These are phyloP conservation scores for Trametes maxima DNA, from an alignment of 768 basidiomycete species.

Conservation along the genomic window DNA sequence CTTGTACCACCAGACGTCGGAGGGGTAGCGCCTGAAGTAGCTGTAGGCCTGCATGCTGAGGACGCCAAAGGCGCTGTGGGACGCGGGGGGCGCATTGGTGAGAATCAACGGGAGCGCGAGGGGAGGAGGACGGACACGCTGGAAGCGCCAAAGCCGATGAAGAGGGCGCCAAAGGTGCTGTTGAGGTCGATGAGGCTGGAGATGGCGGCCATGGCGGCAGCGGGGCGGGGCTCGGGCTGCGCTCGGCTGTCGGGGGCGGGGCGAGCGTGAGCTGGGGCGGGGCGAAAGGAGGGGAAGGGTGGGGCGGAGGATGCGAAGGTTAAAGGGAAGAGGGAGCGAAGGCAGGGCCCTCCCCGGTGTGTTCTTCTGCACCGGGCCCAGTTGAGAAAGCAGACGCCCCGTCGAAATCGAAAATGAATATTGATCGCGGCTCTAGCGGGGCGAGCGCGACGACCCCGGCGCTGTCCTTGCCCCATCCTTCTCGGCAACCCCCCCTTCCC, in stretches of 20 bases:
- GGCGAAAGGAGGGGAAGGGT: background rate
- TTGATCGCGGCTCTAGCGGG: no score
- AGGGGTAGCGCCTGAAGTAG: slow-evolving; percentile 58
- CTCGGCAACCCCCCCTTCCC: slow-evolving; percentile 7
- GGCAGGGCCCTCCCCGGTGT: background rate
- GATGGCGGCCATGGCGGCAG: slow-evolving; percentile 13
- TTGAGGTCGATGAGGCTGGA: slow-evolving; percentile 18
- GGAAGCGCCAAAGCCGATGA: slow-evolving; percentile 60
- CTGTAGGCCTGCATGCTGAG: slow-evolving; percentile 54
- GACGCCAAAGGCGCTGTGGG: slow-evolving; percentile 50
- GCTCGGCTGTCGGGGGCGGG: no score
- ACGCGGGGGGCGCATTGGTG: slow-evolving; percentile 32
- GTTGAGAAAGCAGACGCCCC: no score
- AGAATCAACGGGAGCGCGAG: background rate
- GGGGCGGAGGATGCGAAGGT: background rate
- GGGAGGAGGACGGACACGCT: slow-evolving; percentile 29
- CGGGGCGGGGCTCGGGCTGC: background rate
- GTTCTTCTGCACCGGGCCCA: slow-evolving; percentile 4
- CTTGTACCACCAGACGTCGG: slow-evolving; percentile 55
- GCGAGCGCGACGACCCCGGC: no score
- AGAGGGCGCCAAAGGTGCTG: slow-evolving; percentile 59
- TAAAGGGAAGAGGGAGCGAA: background rate
- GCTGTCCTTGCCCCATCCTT: no score
- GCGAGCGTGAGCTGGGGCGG: background rate
- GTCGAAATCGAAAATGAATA: no score